Conservation (phyloP, 2,329 filamentous ascomycete genomes). For the Scorias spongiosa region DNA sequence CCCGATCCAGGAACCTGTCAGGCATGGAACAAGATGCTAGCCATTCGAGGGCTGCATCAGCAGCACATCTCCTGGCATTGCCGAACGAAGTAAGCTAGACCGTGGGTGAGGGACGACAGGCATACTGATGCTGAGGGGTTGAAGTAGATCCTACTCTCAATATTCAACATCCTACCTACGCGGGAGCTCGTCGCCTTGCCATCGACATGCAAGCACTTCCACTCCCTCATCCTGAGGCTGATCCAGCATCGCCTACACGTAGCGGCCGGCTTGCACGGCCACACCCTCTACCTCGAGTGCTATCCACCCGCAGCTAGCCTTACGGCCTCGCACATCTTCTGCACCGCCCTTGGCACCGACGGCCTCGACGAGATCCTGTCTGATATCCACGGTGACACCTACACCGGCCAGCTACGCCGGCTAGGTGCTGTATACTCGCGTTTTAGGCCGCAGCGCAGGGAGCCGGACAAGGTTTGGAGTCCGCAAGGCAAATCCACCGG, state of each 20-base stretch:
- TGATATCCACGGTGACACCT: constrained; percentile 21
- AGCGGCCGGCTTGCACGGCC: constrained; percentile 42
- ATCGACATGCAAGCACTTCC: constrained; percentile 46
- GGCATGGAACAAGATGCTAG: too few species aligned
- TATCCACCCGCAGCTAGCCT: constrained; percentile 58
- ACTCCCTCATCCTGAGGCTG: constrained; percentile 46
- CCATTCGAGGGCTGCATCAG: neutral
- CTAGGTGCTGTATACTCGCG: constrained; percentile 50
- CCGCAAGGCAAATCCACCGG: constrained; percentile 29
- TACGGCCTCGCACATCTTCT: constrained; percentile 53
- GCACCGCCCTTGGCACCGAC: constrained; percentile 50
- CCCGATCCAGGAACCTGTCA: too few species aligned
- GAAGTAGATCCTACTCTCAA: constrained; percentile 26
- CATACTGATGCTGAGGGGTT: neutral
- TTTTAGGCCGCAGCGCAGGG: constrained; percentile 49
- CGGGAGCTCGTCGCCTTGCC: constrained; percentile 37
- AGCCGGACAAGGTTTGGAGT: constrained; percentile 31
- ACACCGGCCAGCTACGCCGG: constrained; percentile 30
- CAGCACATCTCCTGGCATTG: constrained; percentile 9
- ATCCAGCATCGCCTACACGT: constrained; percentile 48
- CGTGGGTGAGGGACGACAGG: too few species aligned
- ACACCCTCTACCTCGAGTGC: constrained; percentile 62
- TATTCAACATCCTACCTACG: constrained; percentile 27
- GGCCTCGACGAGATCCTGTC: constrained; percentile 32
- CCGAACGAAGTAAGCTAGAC: constrained; percentile 18